Conservation (phyloP, 352 stramenopile species). For the Vaucheria bursata region DNA sequence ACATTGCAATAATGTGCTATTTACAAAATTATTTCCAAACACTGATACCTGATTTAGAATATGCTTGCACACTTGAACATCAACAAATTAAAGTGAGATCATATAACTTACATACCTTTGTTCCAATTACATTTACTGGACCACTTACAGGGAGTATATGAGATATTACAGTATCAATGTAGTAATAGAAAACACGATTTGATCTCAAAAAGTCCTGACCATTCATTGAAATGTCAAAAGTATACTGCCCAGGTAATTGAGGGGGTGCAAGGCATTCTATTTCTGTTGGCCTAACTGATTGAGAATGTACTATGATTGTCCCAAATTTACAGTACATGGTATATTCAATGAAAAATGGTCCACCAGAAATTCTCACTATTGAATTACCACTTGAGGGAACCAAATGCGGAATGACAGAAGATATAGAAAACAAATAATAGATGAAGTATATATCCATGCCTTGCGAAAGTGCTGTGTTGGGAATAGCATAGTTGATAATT, state of each 20-base stretch:
- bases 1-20: slow-evolving; percentile 78
- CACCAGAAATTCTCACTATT: slow-evolving; percentile 67
- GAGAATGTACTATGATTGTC: slow-evolving; percentile 56
- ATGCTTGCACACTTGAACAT: neutral
- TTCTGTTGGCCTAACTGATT: slow-evolving; percentile 60
- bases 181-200: slow-evolving; percentile 65
- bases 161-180: slow-evolving; percentile 56
- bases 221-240: slow-evolving; percentile 75
- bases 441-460: slow-evolving; percentile 55
- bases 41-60: slow-evolving; percentile 65
- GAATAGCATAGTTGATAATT: slow-evolving; percentile 59
- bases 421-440: slow-evolving; percentile 66
- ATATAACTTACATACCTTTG: neutral
- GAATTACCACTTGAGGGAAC: slow-evolving; percentile 71
- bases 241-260: slow-evolving; percentile 60
- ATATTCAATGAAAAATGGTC: slow-evolving; percentile 67
- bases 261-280: slow-evolving; percentile 67
- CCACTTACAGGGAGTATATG: neutral
- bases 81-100: neutral
- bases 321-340: slow-evolving; percentile 74
- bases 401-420: slow-evolving; percentile 63
- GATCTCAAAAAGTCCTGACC: slow-evolving; percentile 75
- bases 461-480: slow-evolving; percentile 12
- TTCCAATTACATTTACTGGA: neutral
- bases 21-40: slow-evolving; percentile 82